Evolutionary conservation across 169 alveolate genomes (phyloP).

Genomic region (Eimeria tenella): DNA sequence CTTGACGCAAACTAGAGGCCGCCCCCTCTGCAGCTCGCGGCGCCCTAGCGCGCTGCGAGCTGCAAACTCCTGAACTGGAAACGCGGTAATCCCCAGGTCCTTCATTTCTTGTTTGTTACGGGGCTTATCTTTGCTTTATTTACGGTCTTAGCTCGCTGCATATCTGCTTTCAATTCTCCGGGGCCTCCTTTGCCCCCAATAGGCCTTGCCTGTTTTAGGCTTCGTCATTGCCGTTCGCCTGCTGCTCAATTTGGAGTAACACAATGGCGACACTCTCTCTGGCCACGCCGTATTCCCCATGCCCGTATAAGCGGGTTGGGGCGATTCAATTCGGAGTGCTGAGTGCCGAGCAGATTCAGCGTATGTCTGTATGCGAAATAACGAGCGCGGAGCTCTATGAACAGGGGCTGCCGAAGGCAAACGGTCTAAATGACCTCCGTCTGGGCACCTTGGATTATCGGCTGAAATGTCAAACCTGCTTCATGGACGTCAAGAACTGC

Average conservation of each 20-base stretch:
- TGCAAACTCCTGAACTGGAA: background rate
- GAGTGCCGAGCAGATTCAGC: slow-evolving; percentile 52
- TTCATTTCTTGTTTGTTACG: too few relatives aligned
- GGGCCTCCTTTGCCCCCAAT: too few relatives aligned
- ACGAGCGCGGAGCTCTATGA: slow-evolving; percentile 93
- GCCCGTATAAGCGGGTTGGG: slow-evolving; percentile 71
- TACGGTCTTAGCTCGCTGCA: too few relatives aligned
- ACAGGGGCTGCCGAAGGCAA: slow-evolving; percentile 92
- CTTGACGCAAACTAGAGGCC: background rate
- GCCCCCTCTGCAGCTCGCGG: slow-evolving; percentile 33
- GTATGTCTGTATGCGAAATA: slow-evolving; percentile 92
- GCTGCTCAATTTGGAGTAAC: too few relatives aligned
- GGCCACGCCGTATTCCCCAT: slow-evolving; percentile 66
- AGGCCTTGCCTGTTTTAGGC: too few relatives aligned
- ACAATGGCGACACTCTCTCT: slow-evolving; percentile 69
- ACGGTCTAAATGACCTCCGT: slow-evolving; percentile 95
- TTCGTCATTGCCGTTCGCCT: too few relatives aligned
- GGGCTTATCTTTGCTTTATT: too few relatives aligned
- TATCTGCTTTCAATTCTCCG: too few relatives aligned
- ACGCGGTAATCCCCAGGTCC: too few relatives aligned
- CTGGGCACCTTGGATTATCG: slow-evolving; percentile 98
- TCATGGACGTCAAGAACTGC: slow-evolving; percentile 96
- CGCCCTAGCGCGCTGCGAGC: slow-evolving; percentile 66
- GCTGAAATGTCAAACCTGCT: slow-evolving; percentile 95
- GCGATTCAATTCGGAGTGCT: slow-evolving; percentile 71